Percentiles rank a stretch among this genome's conserved stretches.
Conservation (phyloP, 441 rosid genomes). For the Isatis lusitanica region DNA sequence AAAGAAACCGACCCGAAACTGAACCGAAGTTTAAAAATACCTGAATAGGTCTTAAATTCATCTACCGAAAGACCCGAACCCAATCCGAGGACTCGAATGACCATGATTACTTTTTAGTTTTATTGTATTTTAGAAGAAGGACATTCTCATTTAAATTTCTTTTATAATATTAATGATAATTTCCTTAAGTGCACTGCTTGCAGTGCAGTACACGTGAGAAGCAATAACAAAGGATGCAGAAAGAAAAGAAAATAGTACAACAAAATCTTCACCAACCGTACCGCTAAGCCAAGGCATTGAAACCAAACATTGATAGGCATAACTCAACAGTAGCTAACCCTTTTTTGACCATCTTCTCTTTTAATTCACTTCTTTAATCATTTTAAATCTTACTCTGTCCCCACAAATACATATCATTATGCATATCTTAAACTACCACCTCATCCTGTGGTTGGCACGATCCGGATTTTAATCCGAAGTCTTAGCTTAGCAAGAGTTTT, state of each 20-base stretch:
- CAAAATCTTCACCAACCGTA: constrained; percentile 38
- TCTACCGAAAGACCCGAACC: no score
- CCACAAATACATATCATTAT: constrained; percentile 14
- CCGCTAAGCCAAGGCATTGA: constrained; percentile 30
- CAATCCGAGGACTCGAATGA: no score
- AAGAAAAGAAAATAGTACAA: constrained; percentile 19
- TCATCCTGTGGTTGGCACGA: background rate
- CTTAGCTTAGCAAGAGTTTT: background rate
- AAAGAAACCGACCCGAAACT: no score
- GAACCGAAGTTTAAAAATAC: no score
- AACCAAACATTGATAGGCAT: constrained; percentile 49
- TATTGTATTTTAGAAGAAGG: background rate
- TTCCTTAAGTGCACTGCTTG: background rate
- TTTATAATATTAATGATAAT: background rate
- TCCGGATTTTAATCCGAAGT: background rate
- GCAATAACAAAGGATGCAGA: background rate
- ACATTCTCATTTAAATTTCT: background rate
- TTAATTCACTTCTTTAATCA: constrained; percentile 21
- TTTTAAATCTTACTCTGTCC: constrained; percentile 25
- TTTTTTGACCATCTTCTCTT: constrained; percentile 26
- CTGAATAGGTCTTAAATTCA: no score
- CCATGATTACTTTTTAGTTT: no score
- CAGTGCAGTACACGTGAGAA: constrained; percentile 25
- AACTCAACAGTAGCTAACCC: constrained; percentile 40
- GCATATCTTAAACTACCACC: background rate